Evolutionary conservation across 2,329 filamentous ascomycete species (phyloP).

Genomic region (Epichloe baconii): DNA sequence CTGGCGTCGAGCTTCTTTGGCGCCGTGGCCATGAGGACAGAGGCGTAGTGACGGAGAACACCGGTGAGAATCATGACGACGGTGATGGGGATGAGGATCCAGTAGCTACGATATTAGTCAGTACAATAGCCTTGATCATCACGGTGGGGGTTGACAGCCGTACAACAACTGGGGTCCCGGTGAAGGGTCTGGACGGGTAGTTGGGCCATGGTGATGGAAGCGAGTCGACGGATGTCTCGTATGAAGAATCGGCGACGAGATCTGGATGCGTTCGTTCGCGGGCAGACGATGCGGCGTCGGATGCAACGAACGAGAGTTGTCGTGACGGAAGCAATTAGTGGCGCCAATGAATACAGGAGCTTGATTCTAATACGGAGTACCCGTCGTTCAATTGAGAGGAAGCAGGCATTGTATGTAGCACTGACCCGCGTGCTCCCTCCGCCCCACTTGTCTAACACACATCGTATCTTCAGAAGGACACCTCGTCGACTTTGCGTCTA

Average conservation of each 20-base stretch:
- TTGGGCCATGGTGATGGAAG: slow-evolving; percentile 55
- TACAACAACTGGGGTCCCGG: slow-evolving; percentile 95
- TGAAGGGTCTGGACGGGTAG: slow-evolving; percentile 88
- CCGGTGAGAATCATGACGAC: slow-evolving; percentile 96
- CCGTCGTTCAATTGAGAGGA: background rate
- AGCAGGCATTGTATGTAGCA: no score
- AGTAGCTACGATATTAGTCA: slow-evolving; percentile 54
- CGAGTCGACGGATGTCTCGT: slow-evolving; percentile 5
- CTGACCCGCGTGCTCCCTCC: no score
- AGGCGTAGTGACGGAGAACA: slow-evolving; percentile 90
- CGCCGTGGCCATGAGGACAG: slow-evolving; percentile 71
- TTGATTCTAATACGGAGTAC: background rate
- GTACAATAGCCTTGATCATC: background rate
- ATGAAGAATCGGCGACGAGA: background rate
- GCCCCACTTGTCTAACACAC: slow-evolving; percentile 1
- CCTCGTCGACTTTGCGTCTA: background rate
- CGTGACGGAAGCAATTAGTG: background rate
- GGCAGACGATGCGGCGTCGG: background rate
- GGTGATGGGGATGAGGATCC: slow-evolving; percentile 96
- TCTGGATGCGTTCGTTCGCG: background rate
- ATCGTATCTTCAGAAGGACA: slow-evolving; percentile 1
- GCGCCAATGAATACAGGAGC: background rate
- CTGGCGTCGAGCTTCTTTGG: slow-evolving; percentile 72
- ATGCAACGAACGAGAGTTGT: background rate
- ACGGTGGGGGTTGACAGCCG: slow-evolving; percentile 19